Evolutionary conservation across 805 yeast genomes (phyloP), one percentile per base, ranked within the genome.

Genomic region (Metschnikowia matae): DNA sequence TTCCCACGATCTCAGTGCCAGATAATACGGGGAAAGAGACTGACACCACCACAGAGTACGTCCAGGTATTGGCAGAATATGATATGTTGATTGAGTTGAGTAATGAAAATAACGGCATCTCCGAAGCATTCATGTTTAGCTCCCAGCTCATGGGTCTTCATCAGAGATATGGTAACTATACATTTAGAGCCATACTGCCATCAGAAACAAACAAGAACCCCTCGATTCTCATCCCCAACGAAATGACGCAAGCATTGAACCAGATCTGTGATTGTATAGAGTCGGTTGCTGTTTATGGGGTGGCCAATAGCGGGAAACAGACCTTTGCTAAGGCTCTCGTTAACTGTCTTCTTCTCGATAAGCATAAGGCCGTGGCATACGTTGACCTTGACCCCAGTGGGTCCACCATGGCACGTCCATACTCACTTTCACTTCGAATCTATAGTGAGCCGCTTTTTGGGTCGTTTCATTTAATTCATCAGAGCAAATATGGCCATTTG

Each of bases 381-480:
- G 56, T 91, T 38, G 97, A 91, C 58, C 62, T 89, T 1, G 98
- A 91, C 62, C 96, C 97, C 0, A 96, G 96, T 0, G 96, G 90
- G 62, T 82, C 96, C 0, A 95, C 87, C 59, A 82, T 77, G 54
- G 82, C 90, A 0, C 71, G 72, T 7, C 94, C 96, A 0, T 90
- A 85, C 32, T 79, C 85, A 40, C 66, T 90, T 2, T 81, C 95
- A 0, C 64, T 87, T 11, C 72, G 79, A 1, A 64, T 67, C 2
- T 57, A 57, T 17, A 13, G 48, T 1, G 60, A 66, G 4, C 67
- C 68, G 11, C 52, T 68, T 10, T 56, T 65, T 31, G 71, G 73
- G 0, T 53, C 61, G 4, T 67, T 69, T 36, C 48, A 62, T 36
- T 63, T 73, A 8, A 54, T 42, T 23, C 18, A 21, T 20, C 52